phyloP scores from a whole-genome alignment of 2,329 filamentous ascomycete species.

The Pleoardoris graminearum region DNA sequence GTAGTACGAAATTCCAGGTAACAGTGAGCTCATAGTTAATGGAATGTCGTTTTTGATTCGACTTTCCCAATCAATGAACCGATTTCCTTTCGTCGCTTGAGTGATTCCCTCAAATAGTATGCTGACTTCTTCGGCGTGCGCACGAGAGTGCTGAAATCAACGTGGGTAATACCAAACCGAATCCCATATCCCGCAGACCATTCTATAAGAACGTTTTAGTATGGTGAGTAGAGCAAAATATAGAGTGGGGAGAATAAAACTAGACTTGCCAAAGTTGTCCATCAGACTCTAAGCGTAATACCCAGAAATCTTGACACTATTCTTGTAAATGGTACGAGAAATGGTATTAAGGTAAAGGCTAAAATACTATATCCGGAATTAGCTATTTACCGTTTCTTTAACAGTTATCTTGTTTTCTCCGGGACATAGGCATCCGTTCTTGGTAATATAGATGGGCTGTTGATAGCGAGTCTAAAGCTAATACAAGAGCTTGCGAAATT shows the following conservation, averaged over 20 bases:
- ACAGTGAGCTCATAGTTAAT: too few relatives aligned
- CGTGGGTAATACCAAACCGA: not conserved
- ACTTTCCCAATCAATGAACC: too few relatives aligned
- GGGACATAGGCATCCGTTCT: conserved; percentile 1
- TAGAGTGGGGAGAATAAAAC: too few relatives aligned
- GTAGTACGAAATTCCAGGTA: too few relatives aligned
- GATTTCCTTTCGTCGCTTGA: too few relatives aligned
- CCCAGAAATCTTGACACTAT: not conserved
- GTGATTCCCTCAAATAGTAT: not conserved
- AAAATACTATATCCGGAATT: not conserved
- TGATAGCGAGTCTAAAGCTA: not conserved
- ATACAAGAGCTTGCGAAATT: not conserved
- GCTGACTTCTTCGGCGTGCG: not conserved
- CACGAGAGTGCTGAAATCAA: not conserved
- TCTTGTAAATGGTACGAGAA: not conserved
- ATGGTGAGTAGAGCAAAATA: too few relatives aligned
- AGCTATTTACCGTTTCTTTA: not conserved
- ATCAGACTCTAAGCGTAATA: conserved; percentile 4
- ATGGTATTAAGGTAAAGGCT: not conserved
- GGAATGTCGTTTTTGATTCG: too few relatives aligned
- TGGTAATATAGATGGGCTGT: not conserved
- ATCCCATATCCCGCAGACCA: not conserved
- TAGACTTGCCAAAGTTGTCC: conserved; percentile 2
- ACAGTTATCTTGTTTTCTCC: not conserved
- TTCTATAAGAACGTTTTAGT: too few relatives aligned